phyloP scores from a whole-genome alignment of 768 basidiomycete species.

The Omphalotus guepiniiformis region DNA sequence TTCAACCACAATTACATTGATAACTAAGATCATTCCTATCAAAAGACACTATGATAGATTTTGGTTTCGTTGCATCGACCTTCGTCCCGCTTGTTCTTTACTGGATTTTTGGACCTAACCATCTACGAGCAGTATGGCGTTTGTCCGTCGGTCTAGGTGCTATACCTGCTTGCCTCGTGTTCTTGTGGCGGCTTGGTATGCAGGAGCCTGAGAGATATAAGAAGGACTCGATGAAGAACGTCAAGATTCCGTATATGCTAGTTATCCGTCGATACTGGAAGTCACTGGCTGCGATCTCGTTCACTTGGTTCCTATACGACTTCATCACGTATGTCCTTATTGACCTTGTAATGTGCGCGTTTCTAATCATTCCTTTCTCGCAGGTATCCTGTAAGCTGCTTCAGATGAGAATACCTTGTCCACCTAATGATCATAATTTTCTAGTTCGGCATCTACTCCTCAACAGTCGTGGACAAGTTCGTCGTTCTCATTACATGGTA shows the following conservation, averaged over 20 bases:
- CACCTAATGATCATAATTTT: conserved; percentile 4
- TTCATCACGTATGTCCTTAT: conserved; percentile 59
- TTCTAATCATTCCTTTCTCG: background rate
- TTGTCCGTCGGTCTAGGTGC: conserved; percentile 80
- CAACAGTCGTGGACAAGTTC: conserved; percentile 67
- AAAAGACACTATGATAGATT: conserved; percentile 79
- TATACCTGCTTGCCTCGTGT: conserved; percentile 75
- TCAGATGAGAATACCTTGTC: background rate
- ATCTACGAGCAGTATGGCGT: conserved; percentile 81
- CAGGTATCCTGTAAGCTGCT: conserved; percentile 58
- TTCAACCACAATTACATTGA: conserved; percentile 1
- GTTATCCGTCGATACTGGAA: conserved; percentile 79
- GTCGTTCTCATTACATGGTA: conserved; percentile 7
- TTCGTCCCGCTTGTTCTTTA: conserved; percentile 83
- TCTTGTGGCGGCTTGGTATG: conserved; percentile 85
- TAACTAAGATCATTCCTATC: background rate
- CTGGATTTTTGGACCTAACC: conserved; percentile 60
- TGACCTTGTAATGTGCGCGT: no score
- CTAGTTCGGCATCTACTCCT: conserved; percentile 79
- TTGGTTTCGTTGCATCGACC: conserved; percentile 73
- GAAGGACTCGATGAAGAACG: conserved; percentile 75
- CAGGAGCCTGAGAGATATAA: conserved; percentile 71
- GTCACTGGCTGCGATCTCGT: conserved; percentile 66
- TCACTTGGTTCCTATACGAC: conserved; percentile 85
- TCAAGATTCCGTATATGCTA: conserved; percentile 70